Base-by-base conservation (phyloP, 192 early-diverging fungal genomes). In the Gigaspora rosea region DNA sequence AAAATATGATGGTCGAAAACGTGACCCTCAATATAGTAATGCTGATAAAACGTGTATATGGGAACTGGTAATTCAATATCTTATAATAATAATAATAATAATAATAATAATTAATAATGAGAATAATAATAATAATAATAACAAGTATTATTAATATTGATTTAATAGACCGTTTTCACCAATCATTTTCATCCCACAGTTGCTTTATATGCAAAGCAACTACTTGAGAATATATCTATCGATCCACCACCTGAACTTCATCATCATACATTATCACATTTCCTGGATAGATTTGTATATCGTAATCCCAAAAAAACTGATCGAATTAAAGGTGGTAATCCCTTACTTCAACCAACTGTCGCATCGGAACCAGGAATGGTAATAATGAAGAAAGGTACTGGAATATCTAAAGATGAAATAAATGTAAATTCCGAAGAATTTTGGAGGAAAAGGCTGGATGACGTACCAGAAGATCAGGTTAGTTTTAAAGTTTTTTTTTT, bases 241-340 rank as follows among this genome's bases (percentile, higher is more conserved):
- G 76, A 85, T 52, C 81, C 81, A 27, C 86, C 89, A 20, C 90
- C 91, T 76, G 94, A 96, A 71, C 87, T 98, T 68, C 93, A 94
- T 79, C 93, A 92, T 79, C 95, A 96, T 82, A 95, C 95, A 13
- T 84, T 97, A 56, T 84, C 91, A 63, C 94, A 96, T 77, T 98
- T 98, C 87, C 88, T 98, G 62, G 96, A 98, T 78, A 88, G 93
- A 52, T 97, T 98, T 88, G 93, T 97, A 33, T 97, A 91, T 85
- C 94, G 95, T 83, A 95, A 95, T 86, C 92, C 97, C 56, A 97
- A 96, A 84, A 91, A 92, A 75, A 76, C 81, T 35, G 59, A 88
- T 91, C 52, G 92, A 90, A 18, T 77, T 83, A 65, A 86, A 85
- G 79, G 83, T 80, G 52, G 78, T 82, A 78, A n/a, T 61, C 84